Conservation (phyloP, 2,329 filamentous ascomycete genomes). For the Beauveria caledonica region DNA sequence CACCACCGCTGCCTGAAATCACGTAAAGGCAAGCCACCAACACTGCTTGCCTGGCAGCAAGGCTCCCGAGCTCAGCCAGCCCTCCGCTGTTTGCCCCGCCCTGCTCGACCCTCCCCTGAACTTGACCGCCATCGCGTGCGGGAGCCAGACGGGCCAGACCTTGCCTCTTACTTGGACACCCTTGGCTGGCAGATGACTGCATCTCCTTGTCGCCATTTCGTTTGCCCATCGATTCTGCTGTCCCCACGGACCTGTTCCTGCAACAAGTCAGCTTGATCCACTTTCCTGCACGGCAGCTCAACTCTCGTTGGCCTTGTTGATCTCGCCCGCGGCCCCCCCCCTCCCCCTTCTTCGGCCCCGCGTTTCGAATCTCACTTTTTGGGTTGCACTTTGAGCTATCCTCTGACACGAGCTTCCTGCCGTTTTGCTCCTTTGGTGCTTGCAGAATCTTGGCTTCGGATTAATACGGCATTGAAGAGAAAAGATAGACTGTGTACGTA, state of each 20-base stretch:
- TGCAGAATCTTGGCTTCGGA: background rate
- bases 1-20: no score
- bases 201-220: background rate
- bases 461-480: background rate
- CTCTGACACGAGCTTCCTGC: conserved; percentile 11
- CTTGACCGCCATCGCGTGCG: conserved; percentile 11
- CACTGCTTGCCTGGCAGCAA: background rate
- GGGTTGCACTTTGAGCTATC: conserved; percentile 3
- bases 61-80: no score
- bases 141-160: background rate
- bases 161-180: background rate
- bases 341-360: conserved; percentile 3
- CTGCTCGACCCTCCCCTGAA: conserved; percentile 2
- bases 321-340: background rate
- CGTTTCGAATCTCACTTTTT: conserved; percentile 10
- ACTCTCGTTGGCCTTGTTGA: background rate
- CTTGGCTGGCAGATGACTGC: background rate
- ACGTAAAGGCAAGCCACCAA: background rate
- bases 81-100: conserved; percentile 6
- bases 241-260: background rate
- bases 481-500: background rate
- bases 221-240: background rate
- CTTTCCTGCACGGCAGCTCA: background rate
- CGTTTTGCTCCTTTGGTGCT: background rate
- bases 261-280: background rate